These are phyloP conservation scores for Alternaria atra DNA, from an alignment of 2,329 filamentous ascomycete genomes.

Conservation along the genomic window DNA sequence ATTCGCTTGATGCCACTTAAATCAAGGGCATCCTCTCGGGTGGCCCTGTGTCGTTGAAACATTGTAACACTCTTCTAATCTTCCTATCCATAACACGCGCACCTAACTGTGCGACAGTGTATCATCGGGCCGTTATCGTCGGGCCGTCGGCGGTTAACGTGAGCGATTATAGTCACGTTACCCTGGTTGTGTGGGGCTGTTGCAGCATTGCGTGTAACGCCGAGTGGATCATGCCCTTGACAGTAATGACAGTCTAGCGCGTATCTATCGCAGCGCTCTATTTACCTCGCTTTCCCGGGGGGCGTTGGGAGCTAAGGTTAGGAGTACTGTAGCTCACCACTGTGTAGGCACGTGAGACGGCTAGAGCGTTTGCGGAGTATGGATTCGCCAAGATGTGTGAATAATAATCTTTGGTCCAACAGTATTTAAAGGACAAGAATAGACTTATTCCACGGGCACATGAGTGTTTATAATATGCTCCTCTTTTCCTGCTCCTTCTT, in stretches of 20 bases:
- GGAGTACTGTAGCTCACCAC: no score
- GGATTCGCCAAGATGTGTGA: not conserved
- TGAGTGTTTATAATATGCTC: not conserved
- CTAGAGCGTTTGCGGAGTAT: not conserved
- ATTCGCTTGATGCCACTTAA: no score
- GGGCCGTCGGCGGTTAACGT: constrained; percentile 7
- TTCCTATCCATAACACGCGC: no score
- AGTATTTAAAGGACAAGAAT: not conserved
- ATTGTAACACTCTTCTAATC: no score
- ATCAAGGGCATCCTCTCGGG: no score
- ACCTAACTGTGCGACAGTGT: no score
- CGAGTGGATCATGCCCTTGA: constrained; percentile 1
- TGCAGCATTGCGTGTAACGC: not conserved
- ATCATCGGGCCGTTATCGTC: no score
- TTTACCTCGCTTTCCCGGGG: not conserved
- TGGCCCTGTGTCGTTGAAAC: no score
- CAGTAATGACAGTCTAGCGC: not conserved
- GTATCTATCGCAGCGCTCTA: not conserved
- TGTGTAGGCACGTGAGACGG: not conserved
- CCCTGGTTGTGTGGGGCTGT: not conserved
- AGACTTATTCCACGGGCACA: not conserved
- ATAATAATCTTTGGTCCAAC: not conserved
- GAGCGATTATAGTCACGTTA: not conserved
- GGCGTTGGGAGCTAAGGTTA: not conserved
- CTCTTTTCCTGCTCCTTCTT: not conserved